A percentile compares a stretch with the other conserved stretches of the same genome.
phyloP scores from a whole-genome alignment of 2,329 filamentous ascomycete genomes.

The Piedraia hortae region DNA sequence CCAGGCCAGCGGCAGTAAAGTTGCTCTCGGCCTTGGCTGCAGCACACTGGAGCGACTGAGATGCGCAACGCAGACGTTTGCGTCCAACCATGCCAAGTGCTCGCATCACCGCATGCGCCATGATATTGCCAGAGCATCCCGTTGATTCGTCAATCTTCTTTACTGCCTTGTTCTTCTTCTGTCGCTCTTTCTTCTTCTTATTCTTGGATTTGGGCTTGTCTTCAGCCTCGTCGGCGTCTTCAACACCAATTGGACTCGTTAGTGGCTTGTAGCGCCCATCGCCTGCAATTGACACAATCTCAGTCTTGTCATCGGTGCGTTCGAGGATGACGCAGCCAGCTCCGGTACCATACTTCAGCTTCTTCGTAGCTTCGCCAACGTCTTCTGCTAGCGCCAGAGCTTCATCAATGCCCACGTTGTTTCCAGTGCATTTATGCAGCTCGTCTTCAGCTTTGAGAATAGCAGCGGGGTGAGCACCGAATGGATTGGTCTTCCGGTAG shows the following conservation, averaged over 20 bases:
- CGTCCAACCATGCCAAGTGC: constrained; percentile 58
- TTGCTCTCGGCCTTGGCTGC: constrained; percentile 11
- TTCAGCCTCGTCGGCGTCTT: constrained; percentile 3
- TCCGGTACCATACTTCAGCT: constrained; percentile 33
- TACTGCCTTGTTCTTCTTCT: constrained; percentile 2
- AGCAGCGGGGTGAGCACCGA: constrained; percentile 55
- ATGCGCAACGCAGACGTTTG: constrained; percentile 18
- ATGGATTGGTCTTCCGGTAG: constrained; percentile 67
- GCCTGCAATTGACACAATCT: constrained; percentile 44
- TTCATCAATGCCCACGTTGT: constrained; percentile 24
- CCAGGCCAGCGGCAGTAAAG: constrained; percentile 11
- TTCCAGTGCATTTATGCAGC: no score
- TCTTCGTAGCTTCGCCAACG: constrained; percentile 31
- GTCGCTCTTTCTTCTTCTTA: constrained; percentile 2
- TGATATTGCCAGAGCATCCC: constrained; percentile 31
- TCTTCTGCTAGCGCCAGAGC: constrained; percentile 37
- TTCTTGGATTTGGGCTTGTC: constrained; percentile 1
- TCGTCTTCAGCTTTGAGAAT: constrained; percentile 42
- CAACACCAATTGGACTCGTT: constrained; percentile 3
- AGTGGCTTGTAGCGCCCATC: constrained; percentile 41
- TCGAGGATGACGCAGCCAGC: constrained; percentile 55
- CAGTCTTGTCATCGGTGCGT: constrained; percentile 19
- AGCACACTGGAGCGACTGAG: constrained; percentile 7
- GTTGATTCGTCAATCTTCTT: constrained; percentile 1
- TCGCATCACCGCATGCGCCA: constrained; percentile 52